Evolutionary conservation across 345 rosid genomes (phyloP).

Genomic region (Eucalyptus curtisii): DNA sequence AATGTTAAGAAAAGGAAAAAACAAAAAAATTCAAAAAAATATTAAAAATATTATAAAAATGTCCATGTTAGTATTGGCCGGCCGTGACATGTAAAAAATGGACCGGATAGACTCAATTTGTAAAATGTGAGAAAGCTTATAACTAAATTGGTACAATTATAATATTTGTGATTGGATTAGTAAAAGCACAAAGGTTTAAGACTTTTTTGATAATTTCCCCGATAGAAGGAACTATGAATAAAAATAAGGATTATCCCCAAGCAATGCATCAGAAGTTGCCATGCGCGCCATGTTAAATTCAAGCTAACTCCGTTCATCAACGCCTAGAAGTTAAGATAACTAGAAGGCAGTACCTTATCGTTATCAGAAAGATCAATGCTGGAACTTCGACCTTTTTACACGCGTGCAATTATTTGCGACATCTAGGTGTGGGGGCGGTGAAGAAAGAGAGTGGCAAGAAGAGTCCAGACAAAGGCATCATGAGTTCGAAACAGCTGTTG

Average conservation of each 20-base stretch:
- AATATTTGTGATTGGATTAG: neutral
- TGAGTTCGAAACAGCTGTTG: neutral
- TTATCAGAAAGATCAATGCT: neutral
- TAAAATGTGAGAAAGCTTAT: neutral
- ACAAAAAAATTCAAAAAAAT: too few relatives aligned
- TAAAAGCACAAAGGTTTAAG: too few relatives aligned
- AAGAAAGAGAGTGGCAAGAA: neutral
- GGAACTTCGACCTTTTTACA: neutral
- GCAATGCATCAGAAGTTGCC: neutral
- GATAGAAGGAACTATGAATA: neutral
- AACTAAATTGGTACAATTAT: too few relatives aligned
- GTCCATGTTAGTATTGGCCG: too few relatives aligned
- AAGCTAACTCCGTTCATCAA: neutral
- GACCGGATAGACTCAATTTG: rapidly evolving
- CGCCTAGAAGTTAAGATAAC: neutral
- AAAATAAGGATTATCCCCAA: neutral
- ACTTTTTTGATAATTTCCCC: too few relatives aligned
- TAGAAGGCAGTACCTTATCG: neutral
- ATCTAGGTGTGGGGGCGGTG: neutral
- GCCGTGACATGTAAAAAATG: too few relatives aligned
- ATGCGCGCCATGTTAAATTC: neutral
- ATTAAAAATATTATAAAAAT: too few relatives aligned
- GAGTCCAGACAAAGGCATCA: neutral
- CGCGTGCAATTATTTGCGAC: neutral
- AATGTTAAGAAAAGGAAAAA: too few relatives aligned